Percentiles rank a stretch among this genome's conserved stretches.
phyloP scores from a whole-genome alignment of 1,139 yeast species.

The Geotrichum bryndzae region DNA sequence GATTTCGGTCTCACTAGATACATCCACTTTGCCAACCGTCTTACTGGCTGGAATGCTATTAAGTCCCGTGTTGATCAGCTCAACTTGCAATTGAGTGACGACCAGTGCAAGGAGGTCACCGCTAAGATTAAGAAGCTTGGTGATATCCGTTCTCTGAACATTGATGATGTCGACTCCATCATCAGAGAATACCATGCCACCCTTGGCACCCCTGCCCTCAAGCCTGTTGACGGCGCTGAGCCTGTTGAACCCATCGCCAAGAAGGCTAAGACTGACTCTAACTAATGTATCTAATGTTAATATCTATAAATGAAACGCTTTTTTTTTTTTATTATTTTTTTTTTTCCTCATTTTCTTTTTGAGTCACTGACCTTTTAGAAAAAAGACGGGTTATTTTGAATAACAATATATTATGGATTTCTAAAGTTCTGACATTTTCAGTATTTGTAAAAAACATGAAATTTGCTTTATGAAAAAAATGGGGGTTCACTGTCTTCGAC shows the following conservation, averaged over 20 bases:
- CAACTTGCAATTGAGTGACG: slow-evolving; percentile 82
- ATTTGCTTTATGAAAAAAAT: too few relatives aligned
- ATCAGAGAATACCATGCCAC: slow-evolving; percentile 89
- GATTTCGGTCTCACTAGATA: slow-evolving; percentile 94
- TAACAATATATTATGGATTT: too few relatives aligned
- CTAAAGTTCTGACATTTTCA: too few relatives aligned
- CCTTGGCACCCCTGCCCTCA: slow-evolving; percentile 40
- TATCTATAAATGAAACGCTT: neutral
- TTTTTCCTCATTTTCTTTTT: too few relatives aligned
- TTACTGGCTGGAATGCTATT: slow-evolving; percentile 99
- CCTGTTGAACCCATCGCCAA: slow-evolving; percentile 18
- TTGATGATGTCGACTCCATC: slow-evolving; percentile 95
- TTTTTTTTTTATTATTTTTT: neutral
- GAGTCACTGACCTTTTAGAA: too few relatives aligned
- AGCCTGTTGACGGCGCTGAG: slow-evolving; percentile 21
- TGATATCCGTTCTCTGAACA: slow-evolving; percentile 88
- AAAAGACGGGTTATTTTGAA: too few relatives aligned
- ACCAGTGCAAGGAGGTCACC: slow-evolving; percentile 92
- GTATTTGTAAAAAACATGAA: too few relatives aligned
- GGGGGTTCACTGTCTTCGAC: too few relatives aligned
- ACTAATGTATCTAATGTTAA: neutral
- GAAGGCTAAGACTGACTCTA: slow-evolving; percentile 11
- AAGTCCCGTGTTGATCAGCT: slow-evolving; percentile 96
- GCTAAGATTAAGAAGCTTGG: slow-evolving; percentile 88
- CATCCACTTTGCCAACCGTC: slow-evolving; percentile 94